Evolutionary conservation across 192 early-diverging fungal species (phyloP).

Genomic region (Gaertneriomyces sp.): DNA sequence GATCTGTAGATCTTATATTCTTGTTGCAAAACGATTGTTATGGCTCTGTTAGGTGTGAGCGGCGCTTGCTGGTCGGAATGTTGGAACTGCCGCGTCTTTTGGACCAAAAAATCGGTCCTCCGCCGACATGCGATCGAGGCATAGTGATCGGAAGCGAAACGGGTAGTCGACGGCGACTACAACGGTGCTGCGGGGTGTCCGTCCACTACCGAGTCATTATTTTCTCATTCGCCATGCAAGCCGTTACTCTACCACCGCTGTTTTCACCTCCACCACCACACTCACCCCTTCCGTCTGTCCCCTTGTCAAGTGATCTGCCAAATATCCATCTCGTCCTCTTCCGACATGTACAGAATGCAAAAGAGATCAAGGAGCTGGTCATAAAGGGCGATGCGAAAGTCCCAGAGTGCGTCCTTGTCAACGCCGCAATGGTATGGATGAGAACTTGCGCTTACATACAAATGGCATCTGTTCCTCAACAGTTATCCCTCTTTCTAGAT

Average conservation of each 20-base stretch:
- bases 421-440: slow-evolving; percentile 28
- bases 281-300: slow-evolving; percentile 5
- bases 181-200: too few relatives aligned
- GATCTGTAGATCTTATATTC: too few relatives aligned
- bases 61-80: too few relatives aligned
- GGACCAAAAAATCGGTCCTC: too few relatives aligned
- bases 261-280: slow-evolving; percentile 24
- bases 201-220: background rate
- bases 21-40: too few relatives aligned
- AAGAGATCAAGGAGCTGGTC: slow-evolving; percentile 22
- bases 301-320: slow-evolving; percentile 7
- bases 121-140: too few relatives aligned
- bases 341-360: slow-evolving; percentile 30
- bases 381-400: slow-evolving; percentile 31
- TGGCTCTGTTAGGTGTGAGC: too few relatives aligned
- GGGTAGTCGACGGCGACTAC: too few relatives aligned
- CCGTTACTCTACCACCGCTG: slow-evolving; percentile 24
- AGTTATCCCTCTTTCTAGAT: slow-evolving; percentile 11
- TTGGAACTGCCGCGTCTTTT: too few relatives aligned
- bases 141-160: too few relatives aligned
- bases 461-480: background rate
- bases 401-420: slow-evolving; percentile 36
- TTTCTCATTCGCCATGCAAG: slow-evolving; percentile 5
- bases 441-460: background rate
- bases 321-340: slow-evolving; percentile 28